A percentile compares a stretch with the other conserved stretches of the same genome.
Conservation (phyloP, 129 eudicot species). For the Tagetes erecta region DNA sequence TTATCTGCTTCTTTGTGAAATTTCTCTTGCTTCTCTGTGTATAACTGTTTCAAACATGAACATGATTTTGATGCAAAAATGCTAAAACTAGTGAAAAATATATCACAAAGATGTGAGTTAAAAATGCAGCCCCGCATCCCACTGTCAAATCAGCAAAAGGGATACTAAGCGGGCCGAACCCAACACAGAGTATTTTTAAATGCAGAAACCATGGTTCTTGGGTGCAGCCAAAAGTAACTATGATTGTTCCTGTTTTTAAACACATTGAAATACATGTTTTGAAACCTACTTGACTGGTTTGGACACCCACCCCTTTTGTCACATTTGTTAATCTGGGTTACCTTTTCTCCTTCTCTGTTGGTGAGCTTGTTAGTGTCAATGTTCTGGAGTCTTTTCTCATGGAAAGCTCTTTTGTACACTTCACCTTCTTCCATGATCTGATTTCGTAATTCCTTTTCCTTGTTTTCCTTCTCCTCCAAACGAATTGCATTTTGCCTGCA, state of each 20-base stretch:
- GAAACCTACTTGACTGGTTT: not conserved
- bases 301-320: not conserved
- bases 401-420: conserved; percentile 57
- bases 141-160: not conserved
- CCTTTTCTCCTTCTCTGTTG: conserved; percentile 89
- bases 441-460: conserved; percentile 67
- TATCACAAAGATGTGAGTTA: not conserved
- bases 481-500: conserved; percentile 67
- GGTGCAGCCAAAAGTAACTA: not conserved
- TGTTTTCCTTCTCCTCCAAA: conserved; percentile 74
- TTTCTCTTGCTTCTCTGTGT: conserved; percentile 63
- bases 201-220: not conserved
- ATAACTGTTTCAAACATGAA: conserved; percentile 41
- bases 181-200: not conserved
- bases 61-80: not conserved
- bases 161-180: not conserved
- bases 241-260: not conserved
- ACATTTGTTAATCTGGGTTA: conserved; percentile 11
- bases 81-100: not conserved
- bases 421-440: conserved; percentile 76
- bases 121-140: not conserved
- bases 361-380: conserved; percentile 64
- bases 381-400: conserved; percentile 66
- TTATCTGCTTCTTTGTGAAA: conserved; percentile 81
- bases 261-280: not conserved